Evolutionary conservation across 73 alveolate species (phyloP), one percentile per base, ranked within the genome.

Genomic region (Paramecium caudatum): DNA sequence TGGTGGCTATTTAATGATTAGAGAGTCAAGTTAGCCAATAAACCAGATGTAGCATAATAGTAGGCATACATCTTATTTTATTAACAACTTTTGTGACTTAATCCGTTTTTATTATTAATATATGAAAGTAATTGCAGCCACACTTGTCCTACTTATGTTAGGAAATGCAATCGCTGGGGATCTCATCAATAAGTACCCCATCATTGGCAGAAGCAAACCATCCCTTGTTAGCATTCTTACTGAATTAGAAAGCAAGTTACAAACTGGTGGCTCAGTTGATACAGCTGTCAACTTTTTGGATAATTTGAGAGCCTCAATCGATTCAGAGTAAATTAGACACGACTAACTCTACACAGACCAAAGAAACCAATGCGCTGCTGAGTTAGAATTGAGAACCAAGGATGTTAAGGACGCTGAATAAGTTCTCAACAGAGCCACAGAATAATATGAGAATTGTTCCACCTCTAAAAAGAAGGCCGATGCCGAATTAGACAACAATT

Each of bases 381-480:
- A 74, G 32, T 74, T 74, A 39, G 88, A 74, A 37, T 37, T 74
- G n/a, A 74, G 88, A 74, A 74, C 88, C 19, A 74, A 74, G 43
- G 88, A 74, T 41, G 88, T 74, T 37, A 74, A 74, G 32, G 88
- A 74, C 43, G 88, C 88, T 74, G 88, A 74, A 74, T 74, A 74
- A 74, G 88, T 74, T 5, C 43, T 74, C n/a, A 74, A 74, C 21
- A 74, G 88, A 74, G 88, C 88, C n/a, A 74, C 88, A 1, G 88
- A 74, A 41, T 74, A 74, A 74, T 74, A 27, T 43, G 88, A 74
- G 43, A 74, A 74, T 74, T 74, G 88, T 37, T 74, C 88, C 21
- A 74, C 88, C 12, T 74, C 88, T 15, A 36, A 74, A 10, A 74
- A 74, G 70, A 74, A 74, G 45, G 88, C 88, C 19, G 88, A 74